Percentiles rank a stretch among this genome's conserved stretches.
Conservation (phyloP, 495 filamentous ascomycete genomes). For the Daldinia bambusicola region DNA sequence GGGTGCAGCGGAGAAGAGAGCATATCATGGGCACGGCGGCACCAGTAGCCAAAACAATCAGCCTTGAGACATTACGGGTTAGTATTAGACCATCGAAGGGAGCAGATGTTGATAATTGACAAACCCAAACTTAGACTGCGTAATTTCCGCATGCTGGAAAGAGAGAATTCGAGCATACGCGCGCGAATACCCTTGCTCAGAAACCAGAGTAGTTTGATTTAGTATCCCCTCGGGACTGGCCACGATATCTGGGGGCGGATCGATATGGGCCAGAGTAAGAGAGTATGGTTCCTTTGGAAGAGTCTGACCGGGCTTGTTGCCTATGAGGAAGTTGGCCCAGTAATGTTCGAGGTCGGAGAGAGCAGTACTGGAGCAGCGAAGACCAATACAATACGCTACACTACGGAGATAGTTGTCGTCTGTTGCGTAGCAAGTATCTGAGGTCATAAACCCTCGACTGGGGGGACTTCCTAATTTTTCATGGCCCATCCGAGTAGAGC, state of each 20-base stretch:
- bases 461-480: conserved; percentile 23
- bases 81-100: not conserved
- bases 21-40: conserved; percentile 47
- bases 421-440: conserved; percentile 49
- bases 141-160: conserved; percentile 36
- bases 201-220: conserved; percentile 48
- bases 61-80: conserved; percentile 23
- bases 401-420: conserved; percentile 51
- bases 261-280: conserved; percentile 33
- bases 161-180: conserved; percentile 33
- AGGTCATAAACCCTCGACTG: conserved; percentile 34
- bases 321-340: conserved; percentile 47
- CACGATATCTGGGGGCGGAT: conserved; percentile 18
- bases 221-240: conserved; percentile 27
- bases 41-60: conserved; percentile 49
- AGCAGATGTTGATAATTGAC: not conserved
- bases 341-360: conserved; percentile 47
- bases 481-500: conserved; percentile 32
- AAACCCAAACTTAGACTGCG: conserved; percentile 44
- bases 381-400: conserved; percentile 53
- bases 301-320: conserved; percentile 28
- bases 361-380: conserved; percentile 42
- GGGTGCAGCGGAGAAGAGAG: conserved; percentile 46
- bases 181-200: conserved; percentile 29
- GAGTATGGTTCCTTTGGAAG: conserved; percentile 46